Conservation (phyloP, 73 alveolate species). For the Uronychia binucleata region DNA sequence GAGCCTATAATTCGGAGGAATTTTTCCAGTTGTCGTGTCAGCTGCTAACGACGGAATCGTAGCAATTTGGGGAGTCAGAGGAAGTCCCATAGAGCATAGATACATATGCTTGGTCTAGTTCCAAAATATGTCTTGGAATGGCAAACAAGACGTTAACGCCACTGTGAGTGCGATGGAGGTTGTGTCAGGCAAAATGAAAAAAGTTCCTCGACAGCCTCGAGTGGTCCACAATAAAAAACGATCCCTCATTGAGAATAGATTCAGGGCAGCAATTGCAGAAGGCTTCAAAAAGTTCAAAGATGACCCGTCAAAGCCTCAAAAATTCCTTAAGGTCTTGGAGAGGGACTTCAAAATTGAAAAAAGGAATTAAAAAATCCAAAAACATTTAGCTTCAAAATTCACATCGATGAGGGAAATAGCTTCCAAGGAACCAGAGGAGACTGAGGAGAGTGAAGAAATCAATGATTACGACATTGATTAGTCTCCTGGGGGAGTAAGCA, state of each 20-base stretch:
- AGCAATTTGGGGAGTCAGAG: slow-evolving; percentile 59
- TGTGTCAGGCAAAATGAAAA: slow-evolving; percentile 12
- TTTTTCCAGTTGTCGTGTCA: slow-evolving; percentile 76
- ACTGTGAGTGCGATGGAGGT: slow-evolving; percentile 41
- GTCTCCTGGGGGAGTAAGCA: not conserved
- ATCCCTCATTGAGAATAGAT: not conserved
- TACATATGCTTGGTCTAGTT: slow-evolving; percentile 52
- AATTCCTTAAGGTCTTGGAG: too few species aligned
- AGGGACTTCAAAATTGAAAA: too few species aligned
- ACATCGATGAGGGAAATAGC: slow-evolving; percentile 10
- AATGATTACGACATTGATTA: not conserved
- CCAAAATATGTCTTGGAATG: slow-evolving; percentile 59
- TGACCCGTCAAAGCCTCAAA: too few species aligned
- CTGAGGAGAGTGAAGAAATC: not conserved
- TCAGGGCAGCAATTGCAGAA: not conserved
- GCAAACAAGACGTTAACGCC: slow-evolving; percentile 35
- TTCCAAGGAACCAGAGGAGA: slow-evolving; percentile 18
- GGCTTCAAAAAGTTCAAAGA: too few species aligned
- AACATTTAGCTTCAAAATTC: too few species aligned
- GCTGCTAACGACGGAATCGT: slow-evolving; percentile 60
- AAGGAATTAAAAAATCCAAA: too few species aligned
- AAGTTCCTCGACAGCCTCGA: slow-evolving; percentile 26
- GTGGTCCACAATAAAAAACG: not conserved
- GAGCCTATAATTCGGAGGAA: slow-evolving; percentile 72
- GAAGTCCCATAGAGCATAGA: slow-evolving; percentile 40